Evolutionary conservation across 139 green algal species (phyloP).

Genomic region (Nannochloris sp.): DNA sequence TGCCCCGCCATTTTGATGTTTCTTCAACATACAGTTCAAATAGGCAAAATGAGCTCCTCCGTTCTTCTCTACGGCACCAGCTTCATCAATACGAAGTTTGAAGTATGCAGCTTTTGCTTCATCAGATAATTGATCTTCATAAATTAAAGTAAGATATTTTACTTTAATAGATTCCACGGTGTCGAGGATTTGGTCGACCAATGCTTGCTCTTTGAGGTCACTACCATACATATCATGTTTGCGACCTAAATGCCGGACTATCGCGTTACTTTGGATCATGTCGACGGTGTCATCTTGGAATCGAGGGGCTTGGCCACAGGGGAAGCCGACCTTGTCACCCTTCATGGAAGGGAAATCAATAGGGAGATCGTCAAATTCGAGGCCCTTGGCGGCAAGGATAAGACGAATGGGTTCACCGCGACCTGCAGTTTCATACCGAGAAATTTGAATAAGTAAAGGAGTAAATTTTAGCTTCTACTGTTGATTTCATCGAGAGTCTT

Average conservation of each 20-base stretch:
- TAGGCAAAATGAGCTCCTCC: slow-evolving; percentile 32
- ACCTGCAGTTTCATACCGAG: too few relatives aligned
- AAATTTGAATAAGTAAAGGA: too few relatives aligned
- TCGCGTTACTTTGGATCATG: slow-evolving; percentile 43
- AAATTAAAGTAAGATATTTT: slow-evolving; percentile 36
- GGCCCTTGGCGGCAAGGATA: slow-evolving; percentile 16
- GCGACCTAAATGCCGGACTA: slow-evolving; percentile 31
- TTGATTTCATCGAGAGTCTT: too few relatives aligned
- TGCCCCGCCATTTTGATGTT: not conserved
- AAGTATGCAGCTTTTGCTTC: slow-evolving; percentile 41
- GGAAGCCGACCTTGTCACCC: slow-evolving; percentile 19
- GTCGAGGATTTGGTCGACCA: slow-evolving; percentile 40
- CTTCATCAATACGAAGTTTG: slow-evolving; percentile 24
- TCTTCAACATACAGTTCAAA: slow-evolving; percentile 15
- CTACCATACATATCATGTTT: slow-evolving; percentile 38
- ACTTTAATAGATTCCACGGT: slow-evolving; percentile 32
- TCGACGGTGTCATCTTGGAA: slow-evolving; percentile 30
- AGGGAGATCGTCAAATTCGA: slow-evolving; percentile 22
- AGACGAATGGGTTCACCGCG: slow-evolving; percentile 38
- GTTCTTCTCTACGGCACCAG: slow-evolving; percentile 16
- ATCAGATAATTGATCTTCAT: slow-evolving; percentile 16
- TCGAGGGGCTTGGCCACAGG: slow-evolving; percentile 23
- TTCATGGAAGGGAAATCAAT: slow-evolving; percentile 35
- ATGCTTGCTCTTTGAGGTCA: slow-evolving; percentile 16
- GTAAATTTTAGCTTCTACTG: too few relatives aligned